Base-by-base conservation (phyloP, 2,329 filamentous ascomycete genomes). In the Endoconidiophora laricicola region DNA sequence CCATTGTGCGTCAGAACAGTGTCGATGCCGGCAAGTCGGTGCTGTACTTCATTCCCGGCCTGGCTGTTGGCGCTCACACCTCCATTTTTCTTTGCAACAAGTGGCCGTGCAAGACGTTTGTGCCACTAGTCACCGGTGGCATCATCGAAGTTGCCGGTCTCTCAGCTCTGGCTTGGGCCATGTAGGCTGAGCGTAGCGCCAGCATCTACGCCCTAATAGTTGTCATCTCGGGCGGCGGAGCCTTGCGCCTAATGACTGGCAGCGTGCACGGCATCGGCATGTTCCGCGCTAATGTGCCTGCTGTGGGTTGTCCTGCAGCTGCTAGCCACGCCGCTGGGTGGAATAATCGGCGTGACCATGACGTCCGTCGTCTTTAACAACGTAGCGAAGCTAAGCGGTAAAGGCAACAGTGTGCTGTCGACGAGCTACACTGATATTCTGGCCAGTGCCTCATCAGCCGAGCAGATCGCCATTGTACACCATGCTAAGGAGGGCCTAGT, bases 361-460 rank as follows among this genome's bases (percentile, higher is more conserved):
- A 83, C 83, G 79, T 72, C 77, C 12, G 70, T 73, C 6, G 78
- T 83, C 1, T 83, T 83, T 60, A 81, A 81, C 58, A 83, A 83
- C 54, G 63, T 60, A 3, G 61, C 61, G 4, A 62, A 60, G 1
- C 52, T 64, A 9, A 6, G 4, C 10, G 54, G 57, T 23, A 56
- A 56, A 4, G 9, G 22, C 3, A 46, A n/a, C 18, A 42, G 36
- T n/a, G 26, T 38, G 12, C 6, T 41, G 26, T 37, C 41, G 3
- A 18, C 29, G 12, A 26, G 40, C 41, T 41, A 37, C 9, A 22
- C 47, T 7, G 40, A 29, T 3, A 33, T 33, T 7, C 6, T 44
- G 6, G 24, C 47, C 2, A 16, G 24, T 2, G 47, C 40, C 10
- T 20, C 26, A 7, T 10, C 40, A 7, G 47, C 40, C n/a, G 47